phyloP scores from a whole-genome alignment of 73 alveolate genomes.

The Loxodes magnus region DNA sequence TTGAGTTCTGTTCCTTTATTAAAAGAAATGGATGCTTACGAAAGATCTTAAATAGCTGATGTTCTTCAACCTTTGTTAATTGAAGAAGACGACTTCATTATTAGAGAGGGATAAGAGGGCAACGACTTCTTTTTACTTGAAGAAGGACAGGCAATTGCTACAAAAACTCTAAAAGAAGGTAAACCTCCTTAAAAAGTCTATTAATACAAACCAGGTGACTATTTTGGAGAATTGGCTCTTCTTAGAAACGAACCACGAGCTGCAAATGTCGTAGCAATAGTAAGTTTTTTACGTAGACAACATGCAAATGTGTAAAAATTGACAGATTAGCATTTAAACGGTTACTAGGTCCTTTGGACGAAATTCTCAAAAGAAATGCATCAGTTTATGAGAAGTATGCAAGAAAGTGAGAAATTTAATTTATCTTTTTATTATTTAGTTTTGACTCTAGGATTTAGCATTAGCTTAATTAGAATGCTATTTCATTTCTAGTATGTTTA shows the following conservation, averaged over 20 bases:
- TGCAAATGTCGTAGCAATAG: conserved; percentile 69
- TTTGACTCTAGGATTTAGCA: no score
- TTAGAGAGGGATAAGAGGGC: conserved; percentile 78
- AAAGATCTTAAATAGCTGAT: conserved; percentile 92
- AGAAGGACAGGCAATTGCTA: conserved; percentile 82
- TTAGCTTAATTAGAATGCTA: no score
- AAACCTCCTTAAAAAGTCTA: conserved; percentile 62
- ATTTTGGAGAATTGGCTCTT: conserved; percentile 95
- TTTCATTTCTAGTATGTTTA: no score
- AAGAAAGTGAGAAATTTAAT: no score
- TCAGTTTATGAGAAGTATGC: conserved; percentile 32
- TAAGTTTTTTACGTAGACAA: conserved; percentile 1
- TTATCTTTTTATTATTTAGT: no score
- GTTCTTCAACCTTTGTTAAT: conserved; percentile 81
- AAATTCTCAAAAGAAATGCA: conserved; percentile 62
- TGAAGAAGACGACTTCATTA: conserved; percentile 65
- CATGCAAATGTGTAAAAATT: conserved; percentile 33
- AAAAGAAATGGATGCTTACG: conserved; percentile 89
- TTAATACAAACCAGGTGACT: conserved; percentile 74
- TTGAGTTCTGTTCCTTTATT: conserved; percentile 61
- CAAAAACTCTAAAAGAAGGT: conserved; percentile 63
- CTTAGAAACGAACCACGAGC: conserved; percentile 89
- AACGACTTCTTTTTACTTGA: conserved; percentile 78
- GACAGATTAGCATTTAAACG: conserved; percentile 78
- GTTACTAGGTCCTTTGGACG: conserved; percentile 74